Evolutionary conservation across 306 rosid genomes (phyloP), one percentile per base, ranked within the genome.

Genomic region (Lathyrus tuberosus): DNA sequence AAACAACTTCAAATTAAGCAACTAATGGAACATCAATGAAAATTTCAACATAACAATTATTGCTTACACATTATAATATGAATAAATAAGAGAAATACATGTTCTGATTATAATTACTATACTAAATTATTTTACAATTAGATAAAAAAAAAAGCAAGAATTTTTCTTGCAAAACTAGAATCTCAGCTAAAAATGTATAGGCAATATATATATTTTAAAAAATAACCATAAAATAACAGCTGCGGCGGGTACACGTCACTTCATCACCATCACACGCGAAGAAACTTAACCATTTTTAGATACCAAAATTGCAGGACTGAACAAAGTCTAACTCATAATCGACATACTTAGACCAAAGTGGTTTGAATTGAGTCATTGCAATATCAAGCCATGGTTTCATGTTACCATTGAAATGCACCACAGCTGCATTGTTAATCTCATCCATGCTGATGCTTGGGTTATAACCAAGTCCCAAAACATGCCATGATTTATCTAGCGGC

Each of bases 341-440:
- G 13, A 92, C 97, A 53, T 84, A 90, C 77, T 89, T 92, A 9
- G 89, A 76, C 97, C 97, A 92, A 69, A 87, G 86, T 57, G 94
- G 94, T 80, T 75, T 70, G 84, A 85, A 90, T 72, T 84, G 94
- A 61, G 73, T 81, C 94, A 90, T 90, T 53, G 94, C 96, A 71
- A 90, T 90, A 75, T 90, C 96, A 17, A 90, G 96, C 96, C 96
- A 90, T 35, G 96, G 96, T 60, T 90, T 90, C 96, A 90, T 82
- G 69, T 90, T 90, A 56, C 96, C 96, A 24, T 90, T 87, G 83
- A 87, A 90, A 80, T 90, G 96, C 70, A 87, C 94, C 67, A 90
- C 96, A 28, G 96, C 96, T 47, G 96, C 96, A 62, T 87, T 87
- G 10, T 38, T 74, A 18, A 90, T 90, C 86, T 90, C 96, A 0